phyloP scores from a whole-genome alignment of 441 rosid species.

The Erodium moschatum region DNA sequence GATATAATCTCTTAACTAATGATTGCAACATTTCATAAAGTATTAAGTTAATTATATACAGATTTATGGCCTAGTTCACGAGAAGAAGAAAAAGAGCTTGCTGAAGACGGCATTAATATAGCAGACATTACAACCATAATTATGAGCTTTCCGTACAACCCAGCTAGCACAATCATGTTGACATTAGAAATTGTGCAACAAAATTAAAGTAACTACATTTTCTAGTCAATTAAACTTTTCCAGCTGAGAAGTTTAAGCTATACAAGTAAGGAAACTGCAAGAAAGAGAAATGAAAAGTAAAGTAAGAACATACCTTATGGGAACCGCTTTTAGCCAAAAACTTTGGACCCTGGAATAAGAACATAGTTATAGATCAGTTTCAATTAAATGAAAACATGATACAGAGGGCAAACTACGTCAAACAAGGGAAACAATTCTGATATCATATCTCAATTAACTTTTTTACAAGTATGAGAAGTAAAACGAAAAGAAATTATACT shows the following conservation, averaged over 20 bases:
- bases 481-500: neutral
- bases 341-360: conserved; percentile 36
- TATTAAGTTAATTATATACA: too few species aligned
- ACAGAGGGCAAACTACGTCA: conserved; percentile 11
- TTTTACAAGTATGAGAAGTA: neutral
- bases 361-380: conserved; percentile 19
- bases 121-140: too few species aligned
- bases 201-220: neutral
- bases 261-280: conserved; percentile 11
- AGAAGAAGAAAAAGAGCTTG: too few species aligned
- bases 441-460: neutral
- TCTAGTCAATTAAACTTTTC: neutral
- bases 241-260: neutral
- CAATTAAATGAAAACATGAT: conserved; percentile 6
- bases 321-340: conserved; percentile 51
- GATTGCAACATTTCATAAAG: too few species aligned
- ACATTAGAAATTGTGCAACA: neutral
- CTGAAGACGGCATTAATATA: too few species aligned
- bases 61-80: too few species aligned
- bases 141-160: neutral
- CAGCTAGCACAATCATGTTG: neutral
- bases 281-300: conserved; percentile 6
- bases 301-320: conserved; percentile 43
- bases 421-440: neutral
- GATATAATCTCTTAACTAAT: too few species aligned